These are phyloP conservation scores for Pseudogymnoascus sp. DNA, from an alignment of 2,329 filamentous ascomycete species.

Conservation along the genomic window DNA sequence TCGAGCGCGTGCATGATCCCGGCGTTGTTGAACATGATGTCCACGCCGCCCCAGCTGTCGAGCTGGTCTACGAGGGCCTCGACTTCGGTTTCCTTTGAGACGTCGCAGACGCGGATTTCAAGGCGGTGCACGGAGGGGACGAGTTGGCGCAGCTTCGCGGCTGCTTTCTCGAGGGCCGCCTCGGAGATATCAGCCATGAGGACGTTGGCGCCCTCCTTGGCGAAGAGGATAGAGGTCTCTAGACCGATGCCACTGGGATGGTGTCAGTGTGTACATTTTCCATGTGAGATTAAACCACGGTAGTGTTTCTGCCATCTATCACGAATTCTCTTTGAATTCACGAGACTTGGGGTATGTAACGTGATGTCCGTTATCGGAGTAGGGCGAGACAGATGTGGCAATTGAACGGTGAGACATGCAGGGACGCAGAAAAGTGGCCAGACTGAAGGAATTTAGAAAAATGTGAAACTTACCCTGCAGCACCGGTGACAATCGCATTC, in stretches of 20 bases:
- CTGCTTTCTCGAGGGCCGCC: conserved; percentile 54
- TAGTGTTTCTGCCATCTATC: neutral
- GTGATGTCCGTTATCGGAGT: neutral
- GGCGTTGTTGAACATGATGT: conserved; percentile 75
- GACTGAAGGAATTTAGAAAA: neutral
- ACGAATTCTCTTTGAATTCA: neutral
- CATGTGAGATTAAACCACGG: neutral
- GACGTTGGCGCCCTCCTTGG: conserved; percentile 62
- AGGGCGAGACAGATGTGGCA: neutral
- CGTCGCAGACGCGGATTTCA: conserved; percentile 51
- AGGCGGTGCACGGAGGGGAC: conserved; percentile 45
- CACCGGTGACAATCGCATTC: conserved; percentile 55
- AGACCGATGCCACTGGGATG: conserved; percentile 60
- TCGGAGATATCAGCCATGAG: conserved; percentile 65
- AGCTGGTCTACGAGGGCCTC: conserved; percentile 52
- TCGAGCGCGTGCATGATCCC: conserved; percentile 70
- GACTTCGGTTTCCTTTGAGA: conserved; percentile 61
- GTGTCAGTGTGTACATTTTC: neutral
- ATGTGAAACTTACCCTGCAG: conserved; percentile 51
- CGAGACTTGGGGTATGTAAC: neutral
- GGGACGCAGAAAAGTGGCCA: neutral
- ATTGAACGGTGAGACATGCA: neutral
- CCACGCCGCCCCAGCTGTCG: conserved; percentile 63
- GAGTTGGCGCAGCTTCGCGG: conserved; percentile 52
- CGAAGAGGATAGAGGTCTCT: conserved; percentile 66